Base-by-base conservation (phyloP, 805 yeast species). In the Maudiozyma pseudohumilis region DNA sequence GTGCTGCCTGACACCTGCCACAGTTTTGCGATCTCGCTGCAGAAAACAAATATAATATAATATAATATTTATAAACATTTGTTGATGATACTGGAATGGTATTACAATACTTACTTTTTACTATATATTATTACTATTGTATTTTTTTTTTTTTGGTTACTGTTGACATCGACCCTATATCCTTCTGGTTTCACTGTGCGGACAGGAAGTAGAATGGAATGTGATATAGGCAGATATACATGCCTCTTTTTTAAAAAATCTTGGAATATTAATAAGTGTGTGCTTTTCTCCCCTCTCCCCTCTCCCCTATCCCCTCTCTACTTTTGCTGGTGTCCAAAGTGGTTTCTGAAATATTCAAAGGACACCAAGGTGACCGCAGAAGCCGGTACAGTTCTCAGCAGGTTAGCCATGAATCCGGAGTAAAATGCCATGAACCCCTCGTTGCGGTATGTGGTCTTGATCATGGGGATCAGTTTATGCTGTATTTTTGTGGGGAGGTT, bases 351-450 rank as follows among this genome's bases (percentile, higher is more conserved):
- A 56, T 80, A 81, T 55, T 92, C 98, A 59, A 84, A 92, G 21
- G 95, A 83, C 8, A 89, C 87, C 48, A 92, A 67, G 2, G 98
- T 92, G n/a, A 89, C 85, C 1, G 96, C 96, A 48, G 87, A 75
- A 1, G 96, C 88, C 3, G 98, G 98, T 0, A 89, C 85, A 0
- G 98, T 92, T 49, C 98, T 68, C 22, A 85, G 74, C 52, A 92
- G 63, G 54, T 92, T 92, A 16, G 94, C 79, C 1, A 77, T 69
- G 50, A 88, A 82, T 0, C 98, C 98, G 1, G 92, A 79, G 55
- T 92, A 92, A 56, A 86, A 89, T 3, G 92, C 96, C 26, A 68
- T 59, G 37, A 80, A 44, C 3, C 96, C 96, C 55, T 88, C 96
- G 38, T 41, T 53, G 46, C 52, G 69, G 73, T 33, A 61, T 7